Conservation (phyloP, 1,284 basidiomycete genomes). For the Rhodotorula glutinis region DNA sequence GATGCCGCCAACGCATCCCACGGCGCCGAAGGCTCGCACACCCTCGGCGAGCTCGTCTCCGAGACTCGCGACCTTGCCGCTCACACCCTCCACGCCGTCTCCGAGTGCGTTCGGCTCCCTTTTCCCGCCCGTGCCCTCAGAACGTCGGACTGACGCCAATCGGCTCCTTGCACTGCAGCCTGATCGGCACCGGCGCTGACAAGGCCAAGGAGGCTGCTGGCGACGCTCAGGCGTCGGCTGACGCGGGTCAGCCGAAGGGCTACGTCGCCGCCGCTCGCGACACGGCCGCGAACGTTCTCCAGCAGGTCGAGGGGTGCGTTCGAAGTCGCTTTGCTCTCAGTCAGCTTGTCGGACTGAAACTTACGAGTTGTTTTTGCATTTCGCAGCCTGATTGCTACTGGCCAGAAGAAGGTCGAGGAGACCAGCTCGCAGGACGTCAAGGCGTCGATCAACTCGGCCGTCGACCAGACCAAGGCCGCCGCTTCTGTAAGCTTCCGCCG, state of each 20-base stretch:
- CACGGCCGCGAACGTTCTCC: slow-evolving; percentile 23
- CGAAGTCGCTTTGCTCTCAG: too few relatives aligned
- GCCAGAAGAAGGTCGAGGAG: slow-evolving; percentile 33
- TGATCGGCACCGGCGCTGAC: slow-evolving; percentile 25
- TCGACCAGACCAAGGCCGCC: slow-evolving; percentile 2
- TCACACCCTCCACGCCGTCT: slow-evolving; percentile 20
- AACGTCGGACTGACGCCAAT: neutral
- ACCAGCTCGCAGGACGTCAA: slow-evolving; percentile 18
- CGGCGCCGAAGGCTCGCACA: slow-evolving; percentile 18
- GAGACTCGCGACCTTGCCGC: slow-evolving; percentile 32
- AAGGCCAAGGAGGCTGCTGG: slow-evolving; percentile 33
- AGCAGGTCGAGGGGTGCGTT: slow-evolving; percentile 24
- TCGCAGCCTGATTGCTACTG: slow-evolving; percentile 14
- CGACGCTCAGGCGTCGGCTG: slow-evolving; percentile 27
- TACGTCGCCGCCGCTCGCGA: slow-evolving; percentile 33
- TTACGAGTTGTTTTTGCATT: neutral
- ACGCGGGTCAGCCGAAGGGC: slow-evolving; percentile 19
- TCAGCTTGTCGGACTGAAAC: too few relatives aligned
- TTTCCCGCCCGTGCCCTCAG: neutral
- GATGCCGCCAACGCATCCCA: slow-evolving; percentile 8
- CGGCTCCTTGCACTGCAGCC: slow-evolving; percentile 4
- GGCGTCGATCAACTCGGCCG: slow-evolving; percentile 20
- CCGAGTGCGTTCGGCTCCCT: slow-evolving; percentile 13
- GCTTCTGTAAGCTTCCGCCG: slow-evolving; percentile 6
- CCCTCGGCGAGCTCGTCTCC: slow-evolving; percentile 30